Conservation (phyloP, 345 rosid genomes). For the Iberis pinnata region DNA sequence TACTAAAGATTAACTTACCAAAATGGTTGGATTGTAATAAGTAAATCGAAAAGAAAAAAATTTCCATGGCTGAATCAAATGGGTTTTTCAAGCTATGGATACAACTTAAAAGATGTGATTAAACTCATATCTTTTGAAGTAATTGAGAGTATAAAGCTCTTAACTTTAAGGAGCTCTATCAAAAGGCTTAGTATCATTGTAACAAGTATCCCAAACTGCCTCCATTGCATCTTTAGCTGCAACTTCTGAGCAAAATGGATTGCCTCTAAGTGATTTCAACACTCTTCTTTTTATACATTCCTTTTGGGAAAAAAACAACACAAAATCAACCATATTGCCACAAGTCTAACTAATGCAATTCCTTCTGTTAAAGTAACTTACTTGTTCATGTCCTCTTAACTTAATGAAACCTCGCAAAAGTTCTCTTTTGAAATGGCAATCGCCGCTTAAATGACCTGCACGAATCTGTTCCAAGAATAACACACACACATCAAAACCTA, state of each 20-base stretch:
- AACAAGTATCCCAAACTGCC: conserved; percentile 91
- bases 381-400: conserved; percentile 86
- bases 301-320: conserved; percentile 29
- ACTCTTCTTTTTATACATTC: conserved; percentile 92
- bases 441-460: conserved; percentile 86
- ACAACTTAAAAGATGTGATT: conserved; percentile 15
- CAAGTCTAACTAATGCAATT: background rate
- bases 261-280: conserved; percentile 55
- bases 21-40: conserved; percentile 8
- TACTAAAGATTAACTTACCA: background rate
- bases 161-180: conserved; percentile 82
- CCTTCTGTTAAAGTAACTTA: conserved; percentile 32
- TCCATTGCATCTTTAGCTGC: conserved; percentile 84
- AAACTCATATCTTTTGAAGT: conserved; percentile 4
- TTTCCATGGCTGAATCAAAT: background rate
- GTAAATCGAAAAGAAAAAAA: background rate
- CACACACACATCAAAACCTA: background rate
- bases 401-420: conserved; percentile 65
- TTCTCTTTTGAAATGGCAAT: conserved; percentile 88
- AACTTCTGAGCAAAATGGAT: conserved; percentile 73
- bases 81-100: conserved; percentile 9
- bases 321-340: too few relatives aligned
- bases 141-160: background rate
- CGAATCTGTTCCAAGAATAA: conserved; percentile 51
- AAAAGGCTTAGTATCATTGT: conserved; percentile 89